Conservation (phyloP, 345 rosid genomes). For the Bretschneidera sinensis region DNA sequence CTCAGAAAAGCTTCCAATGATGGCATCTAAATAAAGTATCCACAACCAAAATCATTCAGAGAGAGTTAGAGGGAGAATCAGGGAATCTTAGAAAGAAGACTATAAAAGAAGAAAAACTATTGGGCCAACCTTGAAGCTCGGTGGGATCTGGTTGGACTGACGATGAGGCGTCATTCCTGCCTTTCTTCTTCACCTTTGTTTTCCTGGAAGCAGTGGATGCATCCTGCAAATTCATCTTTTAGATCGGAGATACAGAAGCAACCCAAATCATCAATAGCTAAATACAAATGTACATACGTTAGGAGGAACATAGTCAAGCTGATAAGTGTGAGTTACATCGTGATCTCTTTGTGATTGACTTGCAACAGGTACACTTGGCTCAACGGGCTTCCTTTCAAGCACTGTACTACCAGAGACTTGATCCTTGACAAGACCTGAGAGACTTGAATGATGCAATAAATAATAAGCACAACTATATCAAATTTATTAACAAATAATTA, state of each 20-base stretch:
- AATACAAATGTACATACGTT: slow-evolving; percentile 47
- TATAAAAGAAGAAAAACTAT: neutral
- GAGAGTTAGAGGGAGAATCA: slow-evolving; percentile 1
- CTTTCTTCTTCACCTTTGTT: slow-evolving; percentile 73
- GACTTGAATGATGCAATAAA: slow-evolving; percentile 61
- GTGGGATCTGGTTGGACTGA: slow-evolving; percentile 49
- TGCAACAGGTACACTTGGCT: slow-evolving; percentile 32
- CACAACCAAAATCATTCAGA: slow-evolving; percentile 13
- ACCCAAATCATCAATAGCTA: slow-evolving; percentile 12
- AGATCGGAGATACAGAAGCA: slow-evolving; percentile 18
- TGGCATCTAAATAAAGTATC: slow-evolving; percentile 46
- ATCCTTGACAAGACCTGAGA: slow-evolving; percentile 64
- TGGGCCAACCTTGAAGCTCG: slow-evolving; percentile 67
- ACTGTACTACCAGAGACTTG: slow-evolving; percentile 36
- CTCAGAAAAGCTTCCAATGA: slow-evolving; percentile 59
- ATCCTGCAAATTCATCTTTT: slow-evolving; percentile 52
- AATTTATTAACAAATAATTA: slow-evolving; percentile 7
- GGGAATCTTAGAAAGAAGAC: slow-evolving; percentile 10
- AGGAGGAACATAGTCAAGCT: slow-evolving; percentile 24
- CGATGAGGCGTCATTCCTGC: slow-evolving; percentile 29
- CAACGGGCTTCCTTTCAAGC: slow-evolving; percentile 46
- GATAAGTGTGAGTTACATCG: slow-evolving; percentile 35
- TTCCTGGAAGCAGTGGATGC: slow-evolving; percentile 46
- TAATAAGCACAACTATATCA: slow-evolving; percentile 40
- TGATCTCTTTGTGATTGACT: slow-evolving; percentile 41